Base-by-base conservation (phyloP, 345 rosid genomes). In the Stellera chamaejasme region DNA sequence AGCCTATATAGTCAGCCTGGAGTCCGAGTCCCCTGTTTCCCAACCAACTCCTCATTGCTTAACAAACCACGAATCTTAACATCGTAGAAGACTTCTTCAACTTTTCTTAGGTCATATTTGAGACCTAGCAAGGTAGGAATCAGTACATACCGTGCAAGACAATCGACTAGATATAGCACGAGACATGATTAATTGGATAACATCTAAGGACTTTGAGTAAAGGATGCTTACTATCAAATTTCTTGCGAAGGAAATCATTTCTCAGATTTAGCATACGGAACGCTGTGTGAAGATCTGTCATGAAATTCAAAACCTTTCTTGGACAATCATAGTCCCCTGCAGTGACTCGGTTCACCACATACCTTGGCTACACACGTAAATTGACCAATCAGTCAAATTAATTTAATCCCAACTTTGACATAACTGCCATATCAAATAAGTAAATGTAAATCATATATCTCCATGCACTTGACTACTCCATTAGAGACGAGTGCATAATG, bases 241-340 rank as follows among this genome's bases (percentile, higher is more conserved):
- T 89, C 79, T 89, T 93, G 72, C 99, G 97, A 5, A 93, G 79
- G 61, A 93, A 89, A 69, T 93, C 99, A 62, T 93, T 93, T 53
- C 97, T 84, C 55, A 93, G 90, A 61, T 93, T 93, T 59, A 93
- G 97, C 90, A 84, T 93, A 8, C 88, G 90, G 58, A 93, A 93
- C 54, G 91, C 82, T 52, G 90, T 83, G 52, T 87, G 83, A 54
- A 93, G 94, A 63, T 87, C 97, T 10, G 91, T 93, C 71, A 87
- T 66, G 84, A 93, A 84, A 58, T 72, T 80, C 80, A 81, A 68
- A 74, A 87, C 96, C 72, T 87, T 87, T 61, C 88, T 80, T 0
- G 97, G 97, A 67, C 96, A 92, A 65, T 86, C 91, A 56, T 89
- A 89, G 71, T 89, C 86, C 65, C 94, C 96, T 45, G 86, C 85